Evolutionary conservation across 2,329 filamentous ascomycete genomes (phyloP), one percentile per base, ranked within the genome.

Genomic region (Diaporthe citrichinensis): DNA sequence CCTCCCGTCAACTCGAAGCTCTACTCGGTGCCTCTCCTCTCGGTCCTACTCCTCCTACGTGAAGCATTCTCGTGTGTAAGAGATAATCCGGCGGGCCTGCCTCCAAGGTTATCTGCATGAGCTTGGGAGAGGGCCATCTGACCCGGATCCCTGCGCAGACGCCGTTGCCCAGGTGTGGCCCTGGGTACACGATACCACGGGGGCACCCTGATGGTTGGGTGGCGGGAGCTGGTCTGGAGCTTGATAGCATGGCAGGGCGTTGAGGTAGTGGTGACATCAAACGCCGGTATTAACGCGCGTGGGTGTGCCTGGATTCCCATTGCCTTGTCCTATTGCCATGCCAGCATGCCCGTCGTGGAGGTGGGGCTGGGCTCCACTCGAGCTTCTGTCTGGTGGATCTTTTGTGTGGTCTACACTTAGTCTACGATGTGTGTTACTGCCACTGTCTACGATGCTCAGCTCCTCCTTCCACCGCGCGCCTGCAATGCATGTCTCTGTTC

Each of bases 181-280:
- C 51, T 17, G 39, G 34, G 36, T 74, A 55, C 39, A 69, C 61
- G 39, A 68, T 36, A 69, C 61, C 61, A 58, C 23, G 8, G n/a
- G 15, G 49, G 65, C 65, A 69, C 65, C 65, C 65, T 69, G 65
- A 69, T 69, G 65, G 49, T 20, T 69, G 65, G 46, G 65, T 55
- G 65, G 65, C 65, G 65, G 41, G 31, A 53, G 65, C 31, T 53
- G 44, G 62, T 17, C 49, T 25, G 46, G 65, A 69, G 65, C 65
- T 41, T 69, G 65, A 51, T 41, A 28, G 12, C 49, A 20, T 28
- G 49, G 49, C 65, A 12, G n/a, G 59, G 49, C 9, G 28, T 55
- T 57, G 46, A 73, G 58, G 71, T 73, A 73, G 58, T 44, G 59
- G 71, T 73, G 71, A 73, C 58, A 65, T 73, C 71, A 73, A 72